Conservation (phyloP, 257 asterid genomes). For the Ballota nigra region DNA sequence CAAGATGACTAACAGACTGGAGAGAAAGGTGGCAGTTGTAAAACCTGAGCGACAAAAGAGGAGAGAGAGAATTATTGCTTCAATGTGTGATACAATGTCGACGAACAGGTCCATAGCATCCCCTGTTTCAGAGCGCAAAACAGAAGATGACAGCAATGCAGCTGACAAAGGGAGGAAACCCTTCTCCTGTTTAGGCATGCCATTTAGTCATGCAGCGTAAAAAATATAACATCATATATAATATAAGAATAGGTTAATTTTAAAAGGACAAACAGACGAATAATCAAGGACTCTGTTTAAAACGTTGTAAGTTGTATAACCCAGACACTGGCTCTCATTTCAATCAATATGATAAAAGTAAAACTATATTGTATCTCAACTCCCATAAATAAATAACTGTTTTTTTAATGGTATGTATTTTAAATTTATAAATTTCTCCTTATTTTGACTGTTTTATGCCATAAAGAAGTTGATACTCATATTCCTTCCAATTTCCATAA, state of each 20-base stretch:
- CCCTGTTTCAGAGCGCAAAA: constrained; percentile 65
- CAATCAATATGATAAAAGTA: neutral
- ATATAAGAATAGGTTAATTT: neutral
- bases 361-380: neutral
- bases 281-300: neutral
- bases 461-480: neutral
- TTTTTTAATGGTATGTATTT: neutral
- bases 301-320: neutral
- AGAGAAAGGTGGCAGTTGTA: constrained; percentile 10
- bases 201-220: constrained; percentile 21
- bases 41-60: constrained; percentile 86
- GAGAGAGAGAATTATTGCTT: constrained; percentile 70
- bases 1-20: constrained; percentile 8
- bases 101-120: constrained; percentile 49
- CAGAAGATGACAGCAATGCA: constrained; percentile 79
- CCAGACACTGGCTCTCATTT: neutral
- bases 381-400: neutral
- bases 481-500: too few species aligned
- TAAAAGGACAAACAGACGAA: neutral
- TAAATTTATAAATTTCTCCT: neutral
- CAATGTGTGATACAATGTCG: constrained; percentile 68
- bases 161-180: constrained; percentile 97
- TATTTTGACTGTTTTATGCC: neutral
- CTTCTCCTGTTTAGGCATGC: constrained; percentile 67
- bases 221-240: constrained; percentile 13